phyloP scores from a whole-genome alignment of 192 early-diverging fungal genomes.

The Entomortierella lignicola region DNA sequence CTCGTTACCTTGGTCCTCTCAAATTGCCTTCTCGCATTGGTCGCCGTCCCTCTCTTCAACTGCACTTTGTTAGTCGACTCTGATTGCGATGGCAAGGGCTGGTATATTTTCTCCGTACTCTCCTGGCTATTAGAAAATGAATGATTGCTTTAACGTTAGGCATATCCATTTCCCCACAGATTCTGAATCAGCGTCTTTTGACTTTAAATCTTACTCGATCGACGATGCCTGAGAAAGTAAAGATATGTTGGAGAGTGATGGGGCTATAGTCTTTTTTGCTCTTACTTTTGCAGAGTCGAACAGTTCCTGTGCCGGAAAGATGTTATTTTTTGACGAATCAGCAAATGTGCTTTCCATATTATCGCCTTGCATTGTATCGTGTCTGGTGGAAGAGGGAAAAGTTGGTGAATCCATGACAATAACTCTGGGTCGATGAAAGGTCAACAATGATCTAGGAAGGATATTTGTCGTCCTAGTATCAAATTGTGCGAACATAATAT shows the following conservation, averaged over 20 bases:
- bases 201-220: conserved; percentile 3
- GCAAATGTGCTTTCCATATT: conserved; percentile 2
- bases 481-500: conserved; percentile 32
- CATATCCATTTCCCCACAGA: no score
- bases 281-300: neutral
- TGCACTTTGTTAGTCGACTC: conserved; percentile 17
- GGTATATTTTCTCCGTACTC: neutral
- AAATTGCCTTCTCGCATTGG: neutral
- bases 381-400: neutral
- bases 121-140: neutral
- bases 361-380: conserved; percentile 8
- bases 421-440: conserved; percentile 7
- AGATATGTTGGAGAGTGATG: neutral
- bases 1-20: conserved; percentile 16
- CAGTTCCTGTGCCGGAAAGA: neutral
- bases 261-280: neutral
- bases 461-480: conserved; percentile 1
- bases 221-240: neutral
- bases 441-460: neutral
- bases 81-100: neutral
- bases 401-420: neutral
- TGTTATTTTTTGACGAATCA: conserved; percentile 4
- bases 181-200: no score
- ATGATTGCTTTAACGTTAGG: no score
- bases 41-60: conserved; percentile 9